Conservation (phyloP, 1,139 yeast species). For the Candida labiduridarum region DNA sequence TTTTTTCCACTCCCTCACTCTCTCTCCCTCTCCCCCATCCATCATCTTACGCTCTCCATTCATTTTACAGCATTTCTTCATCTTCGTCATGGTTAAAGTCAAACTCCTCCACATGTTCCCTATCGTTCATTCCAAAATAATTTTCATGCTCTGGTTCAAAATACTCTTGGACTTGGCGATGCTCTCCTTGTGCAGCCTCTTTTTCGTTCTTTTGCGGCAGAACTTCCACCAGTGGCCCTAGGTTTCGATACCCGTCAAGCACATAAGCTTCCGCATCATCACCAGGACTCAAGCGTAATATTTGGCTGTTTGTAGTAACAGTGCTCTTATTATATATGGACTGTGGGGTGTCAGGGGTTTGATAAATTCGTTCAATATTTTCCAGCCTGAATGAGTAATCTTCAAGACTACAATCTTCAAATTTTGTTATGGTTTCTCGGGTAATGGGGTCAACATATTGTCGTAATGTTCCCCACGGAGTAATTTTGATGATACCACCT, state of each 20-base stretch:
- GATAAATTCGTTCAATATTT: conserved; percentile 18
- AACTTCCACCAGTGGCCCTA: not conserved
- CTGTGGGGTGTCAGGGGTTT: conserved; percentile 34
- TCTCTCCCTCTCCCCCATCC: not conserved
- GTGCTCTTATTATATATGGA: conserved; percentile 23
- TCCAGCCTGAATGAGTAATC: conserved; percentile 32
- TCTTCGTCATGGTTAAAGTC: conserved; percentile 12
- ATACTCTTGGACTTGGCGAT: conserved; percentile 13
- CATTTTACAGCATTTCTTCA: conserved; percentile 12
- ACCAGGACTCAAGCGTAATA: conserved; percentile 34
- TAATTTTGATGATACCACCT: conserved; percentile 64
- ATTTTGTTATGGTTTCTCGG: conserved; percentile 43
- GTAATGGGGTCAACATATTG: conserved; percentile 34
- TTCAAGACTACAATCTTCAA: conserved; percentile 45
- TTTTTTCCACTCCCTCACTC: no score
- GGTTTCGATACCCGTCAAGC: conserved; percentile 37
- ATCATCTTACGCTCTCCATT: not conserved
- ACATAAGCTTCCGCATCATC: conserved; percentile 47
- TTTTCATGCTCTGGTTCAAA: conserved; percentile 42
- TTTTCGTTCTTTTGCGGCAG: not conserved
- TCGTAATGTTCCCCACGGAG: conserved; percentile 59
- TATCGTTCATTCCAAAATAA: conserved; percentile 36
- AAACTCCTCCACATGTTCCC: conserved; percentile 9
- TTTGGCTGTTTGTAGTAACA: not conserved
- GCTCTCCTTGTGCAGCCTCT: conserved; percentile 10